A percentile compares a stretch with the other conserved stretches of the same genome.
These are phyloP conservation scores for Dissophora globulifera DNA, from an alignment of 192 early-diverging fungal species.

Conservation along the genomic window DNA sequence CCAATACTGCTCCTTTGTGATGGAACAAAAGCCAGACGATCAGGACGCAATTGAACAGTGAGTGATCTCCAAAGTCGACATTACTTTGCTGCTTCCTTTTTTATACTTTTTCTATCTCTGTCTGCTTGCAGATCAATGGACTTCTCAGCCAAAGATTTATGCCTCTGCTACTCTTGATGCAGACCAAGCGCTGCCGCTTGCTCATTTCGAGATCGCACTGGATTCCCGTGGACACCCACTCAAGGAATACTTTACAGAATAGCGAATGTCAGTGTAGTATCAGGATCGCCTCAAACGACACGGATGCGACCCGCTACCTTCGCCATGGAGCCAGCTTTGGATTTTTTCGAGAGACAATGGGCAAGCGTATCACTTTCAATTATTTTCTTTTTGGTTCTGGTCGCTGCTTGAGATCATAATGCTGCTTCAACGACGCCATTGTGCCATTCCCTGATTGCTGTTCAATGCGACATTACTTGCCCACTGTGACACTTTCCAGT, in stretches of 20 bases:
- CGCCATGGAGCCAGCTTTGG: background rate
- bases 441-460: slow-evolving; percentile 12
- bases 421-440: background rate
- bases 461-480: background rate
- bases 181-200: background rate
- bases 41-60: slow-evolving; percentile 67
- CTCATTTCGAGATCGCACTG: too few relatives aligned
- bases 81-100: too few relatives aligned
- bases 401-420: background rate
- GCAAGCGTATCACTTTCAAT: slow-evolving; percentile 25
- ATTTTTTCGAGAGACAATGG: slow-evolving; percentile 15
- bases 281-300: too few relatives aligned
- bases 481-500: background rate
- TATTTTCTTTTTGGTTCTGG: slow-evolving; percentile 7
- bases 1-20: slow-evolving; percentile 74
- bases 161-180: background rate
- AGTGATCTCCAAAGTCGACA: too few relatives aligned
- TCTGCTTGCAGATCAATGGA: background rate
- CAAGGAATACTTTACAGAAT: too few relatives aligned
- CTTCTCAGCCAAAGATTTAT: slow-evolving; percentile 2
- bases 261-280: too few relatives aligned
- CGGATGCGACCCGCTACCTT: too few relatives aligned
- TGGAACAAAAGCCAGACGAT: slow-evolving; percentile 65
- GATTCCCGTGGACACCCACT: too few relatives aligned
- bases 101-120: too few relatives aligned